A percentile compares a stretch with the other conserved stretches of the same genome.
phyloP scores from a whole-genome alignment of 2,329 filamentous ascomycete genomes.

The Paradendryphiella salina region DNA sequence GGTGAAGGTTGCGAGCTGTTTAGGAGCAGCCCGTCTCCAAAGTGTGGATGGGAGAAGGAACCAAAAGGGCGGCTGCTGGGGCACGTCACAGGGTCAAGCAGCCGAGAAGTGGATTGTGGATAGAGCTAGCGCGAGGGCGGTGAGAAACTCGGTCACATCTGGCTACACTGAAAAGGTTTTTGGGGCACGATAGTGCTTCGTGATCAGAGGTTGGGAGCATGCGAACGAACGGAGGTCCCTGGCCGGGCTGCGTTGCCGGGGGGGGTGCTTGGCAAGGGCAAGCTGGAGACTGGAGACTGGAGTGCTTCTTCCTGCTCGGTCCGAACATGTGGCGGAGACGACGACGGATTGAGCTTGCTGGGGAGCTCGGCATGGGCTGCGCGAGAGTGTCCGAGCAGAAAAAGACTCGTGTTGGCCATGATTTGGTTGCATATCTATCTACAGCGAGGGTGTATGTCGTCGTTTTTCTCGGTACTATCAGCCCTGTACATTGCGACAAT shows the following conservation, averaged over 20 bases:
- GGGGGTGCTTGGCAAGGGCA: conserved; percentile 6
- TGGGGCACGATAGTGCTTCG: conserved; percentile 28
- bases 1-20: conserved; percentile 71
- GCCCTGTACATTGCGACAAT: no score
- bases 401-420: no score
- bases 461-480: no score
- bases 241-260: conserved; percentile 11
- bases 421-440: no score
- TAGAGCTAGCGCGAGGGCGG: conserved; percentile 32
- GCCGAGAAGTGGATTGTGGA: conserved; percentile 22
- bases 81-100: conserved; percentile 42
- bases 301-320: conserved; percentile 9
- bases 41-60: conserved; percentile 27
- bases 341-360: neutral
- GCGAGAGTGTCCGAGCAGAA: no score
- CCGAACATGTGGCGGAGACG: conserved; percentile 9
- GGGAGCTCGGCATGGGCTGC: no score
- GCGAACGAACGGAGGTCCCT: conserved; percentile 20
- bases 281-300: no score
- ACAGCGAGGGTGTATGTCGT: no score
- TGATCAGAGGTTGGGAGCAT: conserved; percentile 33
- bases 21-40: conserved; percentile 47
- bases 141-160: conserved; percentile 43
- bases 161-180: conserved; percentile 27
- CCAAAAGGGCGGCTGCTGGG: conserved; percentile 30